Base-by-base conservation (phyloP, 306 rosid species). In the Vigna trinervia region DNA sequence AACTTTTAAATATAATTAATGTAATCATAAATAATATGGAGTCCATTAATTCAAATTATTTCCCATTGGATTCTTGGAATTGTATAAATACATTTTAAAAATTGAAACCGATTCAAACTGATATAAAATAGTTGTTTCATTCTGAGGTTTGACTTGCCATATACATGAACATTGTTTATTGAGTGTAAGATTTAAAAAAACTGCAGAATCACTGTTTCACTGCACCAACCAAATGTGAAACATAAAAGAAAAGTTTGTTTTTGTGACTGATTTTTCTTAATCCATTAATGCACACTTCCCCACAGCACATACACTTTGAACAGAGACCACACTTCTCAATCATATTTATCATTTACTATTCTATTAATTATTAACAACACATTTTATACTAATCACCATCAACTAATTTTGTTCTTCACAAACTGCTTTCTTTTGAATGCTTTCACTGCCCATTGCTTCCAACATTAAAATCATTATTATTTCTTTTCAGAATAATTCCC, bases 271-370 rank as follows among this genome's bases (percentile, higher is more conserved):
- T 7, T 30, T 39, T 2, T 39, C 45, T 9, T 9, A 8, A 5
- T 23, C 6, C 6, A 4, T 13, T 9, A 0, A 47, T 51, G 8
- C 57, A 54, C 6, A 54, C 22, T 30, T 30, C 12, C 12, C 39
- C 50, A 32, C 53, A 54, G 66, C 65, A 72, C 65, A 56, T 34
- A 11, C 14, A 36, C 53, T 12, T 53, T 71, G 67, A 73, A 56
- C 26, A 56, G 2, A 58, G 26, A 50, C 61, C 63, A 32, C 46
- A 36, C 8, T 36, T 63, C 15, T 14, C 1, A 15, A 62, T 26
- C 19, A 13, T 47, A 46, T 46, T 2, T 39, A 39, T 39, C 11
- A 39, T 39, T 7, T 7, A 39, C 43, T 39, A 1, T 39, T 39
- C 2, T 39, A 3, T 32, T 30, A 26, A 26, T 4, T 34, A 34